Evolutionary conservation across 2,329 filamentous ascomycete genomes (phyloP), one percentile per base, ranked within the genome.

Genomic region (Aureobasidium musti): DNA sequence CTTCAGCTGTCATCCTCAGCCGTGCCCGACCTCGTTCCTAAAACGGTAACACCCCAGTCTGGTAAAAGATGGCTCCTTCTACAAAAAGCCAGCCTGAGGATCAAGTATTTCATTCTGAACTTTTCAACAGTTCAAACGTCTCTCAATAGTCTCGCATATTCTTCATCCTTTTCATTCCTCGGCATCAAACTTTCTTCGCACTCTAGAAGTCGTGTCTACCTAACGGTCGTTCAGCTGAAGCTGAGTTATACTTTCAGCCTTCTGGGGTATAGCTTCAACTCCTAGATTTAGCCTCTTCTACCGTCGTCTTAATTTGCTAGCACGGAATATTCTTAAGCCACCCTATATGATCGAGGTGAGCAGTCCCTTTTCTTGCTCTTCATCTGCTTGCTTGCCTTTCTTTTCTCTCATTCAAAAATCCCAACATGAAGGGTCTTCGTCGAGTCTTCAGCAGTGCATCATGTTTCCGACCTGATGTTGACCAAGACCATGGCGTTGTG

Each of bases 361-460:
- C 47, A 28, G 35, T 11, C 35, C 21, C 26, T 23, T 54, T 53
- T 43, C 28, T 49, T 53, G 21, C 19, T 17, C 3, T 23, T 19
- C 5, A 11, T 53, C 28, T 11, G 11, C 7, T 35, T 35, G 26
- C 5, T 35, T 2, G 35, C 17, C 17, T 39, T 35, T 28, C 1
- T 26, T 23, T 43, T 35, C 5, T 11, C 26, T 30, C 26, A 17
- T 5, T 5, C 33, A 14, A 11, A 26, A 23, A n/a, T 7, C 14
- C 17, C 45, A 63, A n/a, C 37, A 64, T 64, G 61, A 64, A 54
- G 49, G 49, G 61, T 35, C 47, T 64, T 53, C 61, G 61, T 45
- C 47, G 61, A 64, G 49, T 35, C 37, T 49, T 64, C 23, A 64
- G 49, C 49, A 47, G 61, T 19, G 61, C 61, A 19, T 64, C 61